phyloP scores from a whole-genome alignment of 2,329 filamentous ascomycete genomes.

The Pyrenophora seminiperda region DNA sequence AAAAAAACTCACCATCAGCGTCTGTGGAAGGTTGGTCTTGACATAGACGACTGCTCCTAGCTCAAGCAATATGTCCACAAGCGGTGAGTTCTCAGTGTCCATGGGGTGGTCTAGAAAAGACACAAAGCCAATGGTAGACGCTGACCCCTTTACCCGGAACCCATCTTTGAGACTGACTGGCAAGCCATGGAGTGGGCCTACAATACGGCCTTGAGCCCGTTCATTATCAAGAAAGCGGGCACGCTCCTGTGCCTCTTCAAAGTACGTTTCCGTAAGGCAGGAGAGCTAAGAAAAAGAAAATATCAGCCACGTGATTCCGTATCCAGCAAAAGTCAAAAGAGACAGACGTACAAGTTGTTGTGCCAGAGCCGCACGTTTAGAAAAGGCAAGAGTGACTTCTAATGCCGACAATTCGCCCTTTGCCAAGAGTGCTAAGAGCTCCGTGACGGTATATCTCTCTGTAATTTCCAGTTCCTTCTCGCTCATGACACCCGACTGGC shows the following conservation, averaged over 20 bases:
- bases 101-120: slow-evolving; percentile 62
- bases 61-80: slow-evolving; percentile 62
- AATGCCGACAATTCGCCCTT: slow-evolving; percentile 53
- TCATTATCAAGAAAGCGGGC: slow-evolving; percentile 58
- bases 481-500: slow-evolving; percentile 61
- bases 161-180: slow-evolving; percentile 70
- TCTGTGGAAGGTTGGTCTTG: slow-evolving; percentile 70
- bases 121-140: slow-evolving; percentile 62
- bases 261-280: slow-evolving; percentile 62
- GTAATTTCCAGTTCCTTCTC: slow-evolving; percentile 55
- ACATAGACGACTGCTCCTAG: slow-evolving; percentile 68
- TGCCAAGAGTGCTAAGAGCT: slow-evolving; percentile 45
- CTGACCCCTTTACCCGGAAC: slow-evolving; percentile 63
- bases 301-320: background rate
- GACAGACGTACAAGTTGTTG: slow-evolving; percentile 57
- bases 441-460: slow-evolving; percentile 38
- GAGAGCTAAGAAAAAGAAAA: slow-evolving; percentile 52
- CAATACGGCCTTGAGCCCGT: slow-evolving; percentile 49
- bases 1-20: slow-evolving; percentile 66
- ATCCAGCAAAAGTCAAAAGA: background rate
- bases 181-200: slow-evolving; percentile 69
- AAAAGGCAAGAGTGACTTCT: slow-evolving; percentile 57
- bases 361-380: slow-evolving; percentile 57
- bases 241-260: slow-evolving; percentile 55
- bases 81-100: slow-evolving; percentile 53